These are phyloP conservation scores for Eimeria necatrix DNA, from an alignment of 169 alveolate genomes.

Conservation along the genomic window DNA sequence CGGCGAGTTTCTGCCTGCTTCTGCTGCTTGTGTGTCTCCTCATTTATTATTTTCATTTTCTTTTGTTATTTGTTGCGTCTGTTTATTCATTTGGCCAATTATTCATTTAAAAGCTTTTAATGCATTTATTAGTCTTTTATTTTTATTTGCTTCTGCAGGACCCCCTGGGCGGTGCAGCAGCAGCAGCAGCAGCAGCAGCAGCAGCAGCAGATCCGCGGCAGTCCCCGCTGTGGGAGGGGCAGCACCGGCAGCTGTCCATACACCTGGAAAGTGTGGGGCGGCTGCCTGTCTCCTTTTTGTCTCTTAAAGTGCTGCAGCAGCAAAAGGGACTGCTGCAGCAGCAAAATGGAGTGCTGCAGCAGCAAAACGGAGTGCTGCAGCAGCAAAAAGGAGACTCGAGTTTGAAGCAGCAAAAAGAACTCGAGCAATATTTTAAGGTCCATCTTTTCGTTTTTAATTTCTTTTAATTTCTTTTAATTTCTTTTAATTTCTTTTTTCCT, in stretches of 20 bases:
- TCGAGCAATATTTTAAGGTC: neutral
- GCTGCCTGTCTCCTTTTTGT: slow-evolving; percentile 35
- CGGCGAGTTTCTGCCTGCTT: neutral
- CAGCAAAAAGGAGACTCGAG: neutral
- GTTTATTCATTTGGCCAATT: neutral
- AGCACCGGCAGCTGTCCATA: slow-evolving; percentile 65
- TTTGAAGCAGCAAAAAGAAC: neutral
- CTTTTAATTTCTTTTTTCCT: no score
- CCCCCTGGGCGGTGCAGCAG: slow-evolving; percentile 22
- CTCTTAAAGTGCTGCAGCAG: slow-evolving; percentile 19
- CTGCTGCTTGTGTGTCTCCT: neutral
- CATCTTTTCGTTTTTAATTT: neutral
- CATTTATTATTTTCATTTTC: neutral
- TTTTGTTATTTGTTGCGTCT: neutral
- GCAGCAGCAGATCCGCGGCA: slow-evolving; percentile 62
- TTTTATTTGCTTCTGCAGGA: neutral
- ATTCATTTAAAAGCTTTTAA: neutral
- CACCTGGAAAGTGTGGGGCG: slow-evolving; percentile 67
- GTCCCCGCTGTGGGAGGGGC: slow-evolving; percentile 80
- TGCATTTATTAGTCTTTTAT: neutral
- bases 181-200: neutral
- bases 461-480: no score
- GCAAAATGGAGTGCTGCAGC: slow-evolving; percentile 7
- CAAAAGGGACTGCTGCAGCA: neutral
- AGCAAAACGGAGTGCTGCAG: neutral